phyloP scores from a whole-genome alignment of 2,329 filamentous ascomycete species.

The Thelonectria rubi region DNA sequence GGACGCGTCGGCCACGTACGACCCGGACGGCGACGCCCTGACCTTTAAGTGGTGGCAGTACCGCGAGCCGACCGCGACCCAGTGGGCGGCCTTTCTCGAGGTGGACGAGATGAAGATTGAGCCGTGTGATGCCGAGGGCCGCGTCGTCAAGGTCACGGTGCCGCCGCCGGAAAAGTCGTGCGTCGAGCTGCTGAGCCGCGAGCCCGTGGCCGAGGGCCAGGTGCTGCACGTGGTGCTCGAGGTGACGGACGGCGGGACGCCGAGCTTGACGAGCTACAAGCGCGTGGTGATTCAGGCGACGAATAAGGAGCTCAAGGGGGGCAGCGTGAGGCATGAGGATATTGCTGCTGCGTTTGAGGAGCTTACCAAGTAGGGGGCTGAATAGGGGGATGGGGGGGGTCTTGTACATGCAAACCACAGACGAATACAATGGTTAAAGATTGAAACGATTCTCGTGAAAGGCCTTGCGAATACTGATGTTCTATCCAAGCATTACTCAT shows the following conservation, averaged over 20 bases:
- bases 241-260: conserved; percentile 55
- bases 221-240: conserved; percentile 59
- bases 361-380: neutral
- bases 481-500: too few species aligned
- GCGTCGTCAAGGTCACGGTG: conserved; percentile 47
- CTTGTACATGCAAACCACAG: too few species aligned
- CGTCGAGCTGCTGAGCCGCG: conserved; percentile 47
- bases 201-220: conserved; percentile 53
- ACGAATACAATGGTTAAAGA: neutral
- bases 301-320: conserved; percentile 44
- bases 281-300: conserved; percentile 51
- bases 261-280: conserved; percentile 57
- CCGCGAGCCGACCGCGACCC: conserved; percentile 47
- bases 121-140: conserved; percentile 30
- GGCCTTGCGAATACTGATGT: conserved; percentile 6
- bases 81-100: conserved; percentile 51
- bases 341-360: conserved; percentile 52
- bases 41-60: conserved; percentile 63
- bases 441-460: neutral
- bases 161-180: conserved; percentile 53
- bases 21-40: conserved; percentile 55
- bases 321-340: conserved; percentile 23
- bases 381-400: too few species aligned
- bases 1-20: conserved; percentile 56
- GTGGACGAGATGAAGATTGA: conserved; percentile 46